Percentiles rank a stretch among this genome's conserved stretches.
Conservation (phyloP, 1,139 yeast species). For the Yamadazyma trypodendri region DNA sequence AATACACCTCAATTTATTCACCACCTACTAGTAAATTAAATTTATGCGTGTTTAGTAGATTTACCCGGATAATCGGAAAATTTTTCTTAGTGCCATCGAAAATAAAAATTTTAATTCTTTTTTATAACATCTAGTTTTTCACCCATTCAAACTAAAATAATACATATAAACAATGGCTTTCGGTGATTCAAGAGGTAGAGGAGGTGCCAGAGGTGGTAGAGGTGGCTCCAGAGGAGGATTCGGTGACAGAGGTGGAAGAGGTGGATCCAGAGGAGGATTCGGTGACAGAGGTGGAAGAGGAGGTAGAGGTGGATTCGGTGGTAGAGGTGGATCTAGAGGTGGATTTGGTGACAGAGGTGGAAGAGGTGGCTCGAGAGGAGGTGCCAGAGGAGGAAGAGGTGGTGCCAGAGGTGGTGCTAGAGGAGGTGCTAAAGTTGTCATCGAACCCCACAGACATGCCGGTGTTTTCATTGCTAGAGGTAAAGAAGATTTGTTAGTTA, state of each 20-base stretch:
- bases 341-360: conserved; percentile 43
- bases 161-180: conserved; percentile 21
- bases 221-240: conserved; percentile 29
- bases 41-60: conserved; percentile 11
- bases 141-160: conserved; percentile 3
- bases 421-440: conserved; percentile 92
- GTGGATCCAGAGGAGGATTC: conserved; percentile 33
- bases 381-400: conserved; percentile 65
- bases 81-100: conserved; percentile 13
- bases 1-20: neutral
- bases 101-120: conserved; percentile 7
- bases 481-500: conserved; percentile 95
- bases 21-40: conserved; percentile 6
- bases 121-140: conserved; percentile 2
- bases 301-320: conserved; percentile 25
- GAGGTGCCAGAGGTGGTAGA: conserved; percentile 50
- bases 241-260: conserved; percentile 29
- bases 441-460: conserved; percentile 98
- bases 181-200: conserved; percentile 46
- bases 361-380: conserved; percentile 43
- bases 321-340: conserved; percentile 30
- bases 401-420: conserved; percentile 78
- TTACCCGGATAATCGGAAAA: conserved; percentile 21
- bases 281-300: conserved; percentile 45
- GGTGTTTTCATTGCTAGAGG: conserved; percentile 99